Conservation (phyloP, 225 moss, liverwort and hornwort genomes). For the Sphagnum contortum region DNA sequence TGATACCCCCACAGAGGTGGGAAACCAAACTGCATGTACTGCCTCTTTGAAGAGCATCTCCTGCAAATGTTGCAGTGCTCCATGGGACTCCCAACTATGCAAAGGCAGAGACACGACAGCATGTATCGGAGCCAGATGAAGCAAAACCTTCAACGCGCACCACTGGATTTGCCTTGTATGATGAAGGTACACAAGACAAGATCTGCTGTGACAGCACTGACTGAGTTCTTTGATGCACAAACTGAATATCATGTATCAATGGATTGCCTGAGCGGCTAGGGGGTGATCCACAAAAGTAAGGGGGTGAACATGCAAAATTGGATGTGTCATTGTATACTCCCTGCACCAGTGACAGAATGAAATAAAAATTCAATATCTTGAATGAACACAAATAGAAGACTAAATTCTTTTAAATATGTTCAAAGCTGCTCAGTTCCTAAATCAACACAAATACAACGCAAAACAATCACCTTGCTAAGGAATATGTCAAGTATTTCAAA, state of each 20-base stretch:
- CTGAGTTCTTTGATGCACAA: slow-evolving; percentile 74
- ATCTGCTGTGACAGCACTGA: slow-evolving; percentile 64
- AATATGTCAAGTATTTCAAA: slow-evolving; percentile 93
- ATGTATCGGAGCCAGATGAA: slow-evolving; percentile 49
- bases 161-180: slow-evolving; percentile 59
- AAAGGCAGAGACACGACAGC: slow-evolving; percentile 66
- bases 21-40: too few species aligned
- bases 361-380: background rate
- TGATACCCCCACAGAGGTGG: too few species aligned
- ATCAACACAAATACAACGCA: background rate
- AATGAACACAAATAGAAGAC: background rate
- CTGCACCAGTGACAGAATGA: slow-evolving; percentile 18
- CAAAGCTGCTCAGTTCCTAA: background rate
- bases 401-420: background rate
- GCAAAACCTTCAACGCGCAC: slow-evolving; percentile 89
- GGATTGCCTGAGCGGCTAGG: slow-evolving; percentile 86
- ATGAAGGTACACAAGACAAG: slow-evolving; percentile 47
- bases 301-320: slow-evolving; percentile 87
- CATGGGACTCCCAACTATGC: slow-evolving; percentile 14
- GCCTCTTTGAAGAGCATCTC: too few species aligned
- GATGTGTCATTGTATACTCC: slow-evolving; percentile 78
- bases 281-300: slow-evolving; percentile 91
- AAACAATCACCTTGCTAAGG: slow-evolving; percentile 58
- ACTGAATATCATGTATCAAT: slow-evolving; percentile 93
- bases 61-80: too few species aligned